These are phyloP conservation scores for Pythium phragmiticola DNA, from an alignment of 352 stramenopile species.

Conservation along the genomic window DNA sequence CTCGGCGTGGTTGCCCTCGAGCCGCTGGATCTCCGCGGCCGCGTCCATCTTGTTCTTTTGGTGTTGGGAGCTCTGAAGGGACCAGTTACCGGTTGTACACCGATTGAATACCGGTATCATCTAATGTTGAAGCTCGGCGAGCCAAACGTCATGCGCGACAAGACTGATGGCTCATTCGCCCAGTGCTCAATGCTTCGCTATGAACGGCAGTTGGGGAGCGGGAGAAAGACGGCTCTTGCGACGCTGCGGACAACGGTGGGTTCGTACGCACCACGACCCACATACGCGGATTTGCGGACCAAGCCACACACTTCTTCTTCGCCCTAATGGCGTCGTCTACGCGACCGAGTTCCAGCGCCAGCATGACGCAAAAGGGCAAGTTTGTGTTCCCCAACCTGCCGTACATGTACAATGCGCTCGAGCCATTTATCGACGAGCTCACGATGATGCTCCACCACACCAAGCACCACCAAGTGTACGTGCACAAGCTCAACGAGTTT, in stretches of 20 bases:
- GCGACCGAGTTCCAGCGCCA: slow-evolving; percentile 6
- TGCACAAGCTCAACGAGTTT: slow-evolving; percentile 36
- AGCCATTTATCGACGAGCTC: slow-evolving; percentile 47
- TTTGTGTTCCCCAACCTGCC: slow-evolving; percentile 44
- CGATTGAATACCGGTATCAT: slow-evolving; percentile 13
- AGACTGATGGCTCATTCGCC: neutral
- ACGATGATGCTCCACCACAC: slow-evolving; percentile 63
- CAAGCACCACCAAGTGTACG: slow-evolving; percentile 58
- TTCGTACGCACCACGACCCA: neutral
- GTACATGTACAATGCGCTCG: slow-evolving; percentile 56
- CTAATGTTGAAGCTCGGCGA: slow-evolving; percentile 6
- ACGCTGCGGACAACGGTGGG: neutral
- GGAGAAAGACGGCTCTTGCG: neutral
- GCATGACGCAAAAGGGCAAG: slow-evolving; percentile 20
- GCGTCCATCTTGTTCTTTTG: slow-evolving; percentile 18
- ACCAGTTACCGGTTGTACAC: slow-evolving; percentile 6
- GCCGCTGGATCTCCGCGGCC: slow-evolving; percentile 41
- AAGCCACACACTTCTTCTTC: neutral
- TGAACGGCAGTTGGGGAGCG: slow-evolving; percentile 9
- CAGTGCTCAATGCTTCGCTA: neutral
- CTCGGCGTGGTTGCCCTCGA: slow-evolving; percentile 61
- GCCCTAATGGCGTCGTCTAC: slow-evolving; percentile 14
- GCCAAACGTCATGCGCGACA: neutral
- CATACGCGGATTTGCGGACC: neutral
- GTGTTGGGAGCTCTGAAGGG: neutral